Percentiles rank a stretch among this genome's conserved stretches.
Evolutionary conservation across 805 yeast genomes (phyloP).

Genomic region (Maudiozyma saulgeensis): DNA sequence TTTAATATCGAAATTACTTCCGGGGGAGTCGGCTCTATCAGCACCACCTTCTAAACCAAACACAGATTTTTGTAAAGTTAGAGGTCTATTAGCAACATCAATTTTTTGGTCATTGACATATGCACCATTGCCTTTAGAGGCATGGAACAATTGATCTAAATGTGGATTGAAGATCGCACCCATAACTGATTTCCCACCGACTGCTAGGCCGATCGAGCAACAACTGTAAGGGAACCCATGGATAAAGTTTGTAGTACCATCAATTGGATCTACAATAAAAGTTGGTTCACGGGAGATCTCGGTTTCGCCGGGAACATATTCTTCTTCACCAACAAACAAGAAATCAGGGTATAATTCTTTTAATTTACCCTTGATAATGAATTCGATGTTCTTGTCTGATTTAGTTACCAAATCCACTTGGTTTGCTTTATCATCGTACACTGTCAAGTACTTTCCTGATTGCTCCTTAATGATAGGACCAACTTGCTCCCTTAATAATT

Average conservation of each 20-base stretch:
- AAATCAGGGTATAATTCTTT: conserved; percentile 38
- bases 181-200: conserved; percentile 40
- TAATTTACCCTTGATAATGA: conserved; percentile 26
- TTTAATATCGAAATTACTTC: conserved; percentile 42
- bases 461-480: conserved; percentile 22
- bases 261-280: conserved; percentile 56
- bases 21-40: conserved; percentile 46
- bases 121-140: conserved; percentile 48
- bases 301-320: conserved; percentile 41
- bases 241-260: conserved; percentile 57
- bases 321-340: conserved; percentile 54
- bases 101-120: conserved; percentile 38
- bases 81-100: conserved; percentile 24
- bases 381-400: conserved; percentile 48
- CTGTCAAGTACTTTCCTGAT: conserved; percentile 22
- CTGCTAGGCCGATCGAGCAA: conserved; percentile 49
- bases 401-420: conserved; percentile 56
- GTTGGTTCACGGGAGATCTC: conserved; percentile 44
- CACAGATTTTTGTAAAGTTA: conserved; percentile 42
- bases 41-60: conserved; percentile 55
- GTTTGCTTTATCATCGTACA: conserved; percentile 48
- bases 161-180: conserved; percentile 63
- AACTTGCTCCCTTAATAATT: conserved; percentile 15
- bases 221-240: conserved; percentile 56
- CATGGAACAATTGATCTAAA: conserved; percentile 42